A percentile compares a stretch with the other conserved stretches of the same genome.
Conservation (phyloP, 1,139 yeast species). For the Fermentozyma sake region DNA sequence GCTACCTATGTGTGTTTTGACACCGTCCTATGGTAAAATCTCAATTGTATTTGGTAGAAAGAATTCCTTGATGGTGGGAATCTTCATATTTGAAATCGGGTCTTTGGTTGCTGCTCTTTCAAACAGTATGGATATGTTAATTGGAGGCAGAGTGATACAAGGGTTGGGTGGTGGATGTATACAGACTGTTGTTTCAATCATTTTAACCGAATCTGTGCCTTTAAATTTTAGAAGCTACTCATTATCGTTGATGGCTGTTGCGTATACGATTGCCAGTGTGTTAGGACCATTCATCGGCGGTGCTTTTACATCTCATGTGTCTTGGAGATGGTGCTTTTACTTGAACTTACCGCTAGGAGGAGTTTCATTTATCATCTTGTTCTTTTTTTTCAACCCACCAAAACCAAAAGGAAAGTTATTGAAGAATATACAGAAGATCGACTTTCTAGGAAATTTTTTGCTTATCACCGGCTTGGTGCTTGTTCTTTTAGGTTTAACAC, state of each 20-base stretch:
- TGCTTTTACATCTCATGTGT: conserved; percentile 16
- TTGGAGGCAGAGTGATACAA: conserved; percentile 20
- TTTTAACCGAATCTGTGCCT: conserved; percentile 19
- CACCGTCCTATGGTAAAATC: conserved; percentile 19
- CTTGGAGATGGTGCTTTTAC: conserved; percentile 26
- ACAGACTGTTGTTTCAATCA: conserved; percentile 15
- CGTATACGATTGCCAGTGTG: conserved; percentile 18
- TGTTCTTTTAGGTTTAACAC: conserved; percentile 14
- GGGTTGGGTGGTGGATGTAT: conserved; percentile 22
- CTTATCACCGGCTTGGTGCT: conserved; percentile 14
- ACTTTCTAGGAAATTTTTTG: conserved; percentile 13
- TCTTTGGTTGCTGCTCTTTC: conserved; percentile 17
- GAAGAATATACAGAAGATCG: conserved; percentile 10
- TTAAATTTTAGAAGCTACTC: conserved; percentile 14
- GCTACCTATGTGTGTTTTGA: conserved; percentile 19
- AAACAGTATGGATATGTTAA: conserved; percentile 17
- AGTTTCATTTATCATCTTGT: conserved; percentile 12
- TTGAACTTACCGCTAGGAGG: conserved; percentile 23
- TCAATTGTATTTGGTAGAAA: conserved; percentile 21
- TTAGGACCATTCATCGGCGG: conserved; percentile 24
- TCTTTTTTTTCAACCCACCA: conserved; percentile 16
- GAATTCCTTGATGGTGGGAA: conserved; percentile 13
- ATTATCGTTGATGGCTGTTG: conserved; percentile 16
- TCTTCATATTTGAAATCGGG: conserved; percentile 18
- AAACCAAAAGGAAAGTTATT: conserved; percentile 7